Base-by-base conservation (phyloP, 805 yeast species). In the Priceomyces fermenticarens region DNA sequence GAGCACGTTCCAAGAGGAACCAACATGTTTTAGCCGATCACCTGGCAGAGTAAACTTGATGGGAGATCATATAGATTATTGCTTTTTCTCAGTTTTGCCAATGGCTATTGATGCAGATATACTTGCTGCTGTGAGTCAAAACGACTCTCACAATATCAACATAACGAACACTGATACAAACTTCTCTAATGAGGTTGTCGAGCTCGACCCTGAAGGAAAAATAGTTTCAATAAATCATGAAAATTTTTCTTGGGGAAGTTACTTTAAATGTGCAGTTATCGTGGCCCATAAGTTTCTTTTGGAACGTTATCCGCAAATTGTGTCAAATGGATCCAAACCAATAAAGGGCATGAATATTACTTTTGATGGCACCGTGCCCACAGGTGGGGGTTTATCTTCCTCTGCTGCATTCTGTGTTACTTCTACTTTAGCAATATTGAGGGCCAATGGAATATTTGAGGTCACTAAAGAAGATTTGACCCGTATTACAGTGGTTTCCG, bases 11-110 rank as follows among this genome's bases (percentile, higher is more conserved):
- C 31, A 43, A 11, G 52, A 52, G 17, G 52, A 56, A 5, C 74
- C 77, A 3, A 72, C 69, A 27, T 73, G 80, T 52, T 59, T 78
- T 30, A 64, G 81, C 15, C 67, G 88, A 38, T 77, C 85, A 11
- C 89, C 90, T n/a, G 89, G 89, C 26, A 65, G 90, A 50, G 89
- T 83, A 39, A 83, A 83, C 56, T 63, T 83, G 43, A 80, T 83
- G 41, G 89, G 90, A 29, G 89, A 83, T 49, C 90, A 83, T 54
- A 78, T 83, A 41, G 89, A 83, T 61, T 83, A 83, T 56, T 75
- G 78, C 48, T 73, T 75, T 51, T 83, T 79, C 55, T 72, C 86
- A 5, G 85, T 80, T 9, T 68, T 83, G 48, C 89, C 89, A 12
- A 78, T 83, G 82, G 88, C 90, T 3, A 77, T 83, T 29, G 83